A percentile compares a stretch with the other conserved stretches of the same genome.
These are phyloP conservation scores for Trichoderma orchidacearum DNA, from an alignment of 495 filamentous ascomycete genomes.

Conservation along the genomic window DNA sequence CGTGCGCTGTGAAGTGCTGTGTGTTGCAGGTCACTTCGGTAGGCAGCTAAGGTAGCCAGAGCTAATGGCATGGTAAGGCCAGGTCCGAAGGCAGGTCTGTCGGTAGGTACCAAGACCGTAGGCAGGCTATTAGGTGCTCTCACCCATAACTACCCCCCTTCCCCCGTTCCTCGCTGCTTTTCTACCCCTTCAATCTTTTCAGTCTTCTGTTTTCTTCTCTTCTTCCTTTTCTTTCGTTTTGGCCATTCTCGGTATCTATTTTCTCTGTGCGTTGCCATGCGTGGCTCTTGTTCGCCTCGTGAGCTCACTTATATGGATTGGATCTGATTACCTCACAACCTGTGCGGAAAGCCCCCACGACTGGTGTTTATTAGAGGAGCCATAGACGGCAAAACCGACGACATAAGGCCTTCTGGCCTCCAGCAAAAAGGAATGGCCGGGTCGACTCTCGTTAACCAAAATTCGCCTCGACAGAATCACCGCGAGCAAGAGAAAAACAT, in stretches of 20 bases:
- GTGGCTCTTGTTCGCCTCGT: conserved; percentile 4
- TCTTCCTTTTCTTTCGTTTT: conserved; percentile 4
- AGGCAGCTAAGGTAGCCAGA: background rate
- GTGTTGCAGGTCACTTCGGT: background rate
- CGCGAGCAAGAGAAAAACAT: background rate
- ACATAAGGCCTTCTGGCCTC: background rate
- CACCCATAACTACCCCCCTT: conserved; percentile 23
- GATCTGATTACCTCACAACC: background rate
- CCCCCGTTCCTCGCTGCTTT: conserved; percentile 16
- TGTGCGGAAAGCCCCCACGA: background rate
- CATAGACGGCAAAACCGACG: background rate
- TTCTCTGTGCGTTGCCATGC: conserved; percentile 8
- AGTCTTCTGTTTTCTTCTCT: conserved; percentile 3
- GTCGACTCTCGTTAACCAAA: background rate
- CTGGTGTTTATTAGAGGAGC: background rate
- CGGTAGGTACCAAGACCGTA: background rate
- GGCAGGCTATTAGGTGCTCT: background rate
- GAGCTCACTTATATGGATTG: conserved; percentile 1
- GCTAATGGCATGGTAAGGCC: background rate
- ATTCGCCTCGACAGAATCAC: background rate
- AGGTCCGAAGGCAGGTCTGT: background rate
- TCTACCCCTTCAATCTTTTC: conserved; percentile 10
- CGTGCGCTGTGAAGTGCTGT: background rate
- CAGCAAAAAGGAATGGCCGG: background rate
- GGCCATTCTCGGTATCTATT: background rate